Evolutionary conservation across 257 asterid genomes (phyloP).

Genomic region (Jacaranda mimosifolia): DNA sequence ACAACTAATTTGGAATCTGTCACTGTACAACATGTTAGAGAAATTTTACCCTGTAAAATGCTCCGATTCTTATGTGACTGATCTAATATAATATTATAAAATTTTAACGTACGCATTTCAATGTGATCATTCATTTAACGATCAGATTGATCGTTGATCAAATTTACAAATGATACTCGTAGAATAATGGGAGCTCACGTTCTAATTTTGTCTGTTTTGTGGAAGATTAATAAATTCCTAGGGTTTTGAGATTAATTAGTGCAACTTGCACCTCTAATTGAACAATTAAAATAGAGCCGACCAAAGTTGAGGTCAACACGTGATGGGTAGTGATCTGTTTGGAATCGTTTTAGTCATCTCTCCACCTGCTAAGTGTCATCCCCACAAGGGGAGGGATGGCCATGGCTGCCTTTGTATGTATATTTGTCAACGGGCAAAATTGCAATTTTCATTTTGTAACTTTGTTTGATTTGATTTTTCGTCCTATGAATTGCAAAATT

Average conservation of each 20-base stretch:
- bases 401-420: neutral
- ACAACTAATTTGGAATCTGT: slow-evolving; percentile 31
- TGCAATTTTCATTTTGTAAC: too few relatives aligned
- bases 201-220: slow-evolving; percentile 28
- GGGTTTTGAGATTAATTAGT: slow-evolving; percentile 45
- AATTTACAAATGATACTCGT: neutral
- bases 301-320: slow-evolving; percentile 56
- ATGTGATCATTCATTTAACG: neutral
- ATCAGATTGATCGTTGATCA: neutral
- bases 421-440: slow-evolving; percentile 10
- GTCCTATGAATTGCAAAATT: too few relatives aligned
- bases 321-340: slow-evolving; percentile 58
- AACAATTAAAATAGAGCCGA: slow-evolving; percentile 45
- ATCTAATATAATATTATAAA: neutral
- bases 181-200: neutral
- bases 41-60: neutral
- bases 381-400: neutral
- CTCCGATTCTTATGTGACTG: neutral
- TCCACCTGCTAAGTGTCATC: slow-evolving; percentile 43
- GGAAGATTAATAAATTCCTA: slow-evolving; percentile 23
- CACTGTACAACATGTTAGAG: slow-evolving; percentile 11
- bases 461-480: too few relatives aligned
- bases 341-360: slow-evolving; percentile 49
- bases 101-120: too few relatives aligned
- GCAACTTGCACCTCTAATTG: slow-evolving; percentile 34